These are phyloP conservation scores for Diplogelasinospora grovesii DNA, from an alignment of 495 filamentous ascomycete species.

Conservation along the genomic window DNA sequence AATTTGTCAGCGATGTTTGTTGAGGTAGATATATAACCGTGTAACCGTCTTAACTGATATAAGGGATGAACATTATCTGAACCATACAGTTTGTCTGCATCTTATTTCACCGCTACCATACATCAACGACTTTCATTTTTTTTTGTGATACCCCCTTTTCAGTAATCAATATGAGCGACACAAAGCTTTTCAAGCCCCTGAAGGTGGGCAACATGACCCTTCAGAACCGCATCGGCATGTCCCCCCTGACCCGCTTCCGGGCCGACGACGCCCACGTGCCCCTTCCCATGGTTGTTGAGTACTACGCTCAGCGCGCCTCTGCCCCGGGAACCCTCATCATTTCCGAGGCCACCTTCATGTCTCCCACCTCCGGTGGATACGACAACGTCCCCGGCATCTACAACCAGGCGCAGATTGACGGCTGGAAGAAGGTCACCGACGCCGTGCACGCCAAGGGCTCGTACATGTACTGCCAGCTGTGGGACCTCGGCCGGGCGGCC, in stretches of 20 bases:
- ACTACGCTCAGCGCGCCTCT: constrained; percentile 57
- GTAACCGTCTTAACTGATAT: too few species aligned
- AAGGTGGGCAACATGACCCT: constrained; percentile 31
- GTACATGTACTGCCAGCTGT: constrained; percentile 62
- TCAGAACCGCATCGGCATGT: constrained; percentile 37
- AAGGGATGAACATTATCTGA: too few species aligned
- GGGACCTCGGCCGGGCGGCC: constrained; percentile 58
- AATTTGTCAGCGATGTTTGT: too few species aligned
- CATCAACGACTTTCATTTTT: not conserved
- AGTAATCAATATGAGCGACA: constrained; percentile 8
- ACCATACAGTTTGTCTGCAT: not conserved
- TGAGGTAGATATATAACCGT: too few species aligned
- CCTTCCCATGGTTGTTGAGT: constrained; percentile 39
- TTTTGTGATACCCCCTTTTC: too few species aligned
- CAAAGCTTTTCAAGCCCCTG: constrained; percentile 37
- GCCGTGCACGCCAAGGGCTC: constrained; percentile 59
- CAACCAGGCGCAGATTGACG: constrained; percentile 50
- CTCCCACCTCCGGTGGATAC: constrained; percentile 45
- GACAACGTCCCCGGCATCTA: constrained; percentile 59
- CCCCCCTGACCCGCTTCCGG: constrained; percentile 44
- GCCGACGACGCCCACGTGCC: constrained; percentile 38
- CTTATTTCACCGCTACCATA: too few species aligned
- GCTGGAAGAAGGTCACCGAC: constrained; percentile 57
- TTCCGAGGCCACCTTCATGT: constrained; percentile 60
- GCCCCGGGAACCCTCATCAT: constrained; percentile 56